Evolutionary conservation across 2,329 filamentous ascomycete species (phyloP).

Genomic region (Penicillium sp.): DNA sequence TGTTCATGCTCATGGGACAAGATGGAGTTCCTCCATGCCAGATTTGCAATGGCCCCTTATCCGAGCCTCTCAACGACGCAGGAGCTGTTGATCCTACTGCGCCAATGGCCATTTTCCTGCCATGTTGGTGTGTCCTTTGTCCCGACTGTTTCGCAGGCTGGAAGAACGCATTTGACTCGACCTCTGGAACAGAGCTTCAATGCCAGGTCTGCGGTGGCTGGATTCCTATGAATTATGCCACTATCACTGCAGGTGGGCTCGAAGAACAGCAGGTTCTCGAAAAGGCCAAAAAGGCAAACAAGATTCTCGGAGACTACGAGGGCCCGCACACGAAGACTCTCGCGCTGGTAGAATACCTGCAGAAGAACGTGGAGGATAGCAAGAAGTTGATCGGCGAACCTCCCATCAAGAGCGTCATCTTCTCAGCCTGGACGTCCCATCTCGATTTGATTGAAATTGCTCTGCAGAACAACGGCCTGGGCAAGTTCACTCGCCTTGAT

Average conservation of each 20-base stretch:
- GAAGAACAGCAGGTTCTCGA: constrained; percentile 51
- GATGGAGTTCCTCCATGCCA: constrained; percentile 71
- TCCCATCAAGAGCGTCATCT: constrained; percentile 88
- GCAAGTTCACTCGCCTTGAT: constrained; percentile 72
- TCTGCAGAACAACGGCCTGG: constrained; percentile 53
- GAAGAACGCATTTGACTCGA: constrained; percentile 48
- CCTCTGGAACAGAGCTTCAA: constrained; percentile 45
- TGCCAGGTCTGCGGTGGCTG: constrained; percentile 66
- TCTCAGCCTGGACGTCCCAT: constrained; percentile 93
- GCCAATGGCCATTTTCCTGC: constrained; percentile 68
- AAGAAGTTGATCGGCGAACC: constrained; percentile 53
- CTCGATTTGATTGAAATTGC: constrained; percentile 87
- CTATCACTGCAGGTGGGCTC: constrained; percentile 58
- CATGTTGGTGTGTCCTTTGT: constrained; percentile 84
- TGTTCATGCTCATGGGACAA: constrained; percentile 77
- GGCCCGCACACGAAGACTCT: constrained; percentile 91
- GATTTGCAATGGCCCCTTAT: constrained; percentile 62
- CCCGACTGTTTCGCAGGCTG: constrained; percentile 62
- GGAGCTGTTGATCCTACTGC: constrained; percentile 46
- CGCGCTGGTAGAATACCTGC: constrained; percentile 70
- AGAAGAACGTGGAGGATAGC: constrained; percentile 57
- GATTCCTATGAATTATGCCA: constrained; percentile 61
- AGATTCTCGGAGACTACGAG: constrained; percentile 62
- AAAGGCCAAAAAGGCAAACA: constrained; percentile 48
- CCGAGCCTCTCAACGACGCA: constrained; percentile 49